phyloP scores from a whole-genome alignment of 2,329 filamentous ascomycete species.

The Hypomyces perniciosus region DNA sequence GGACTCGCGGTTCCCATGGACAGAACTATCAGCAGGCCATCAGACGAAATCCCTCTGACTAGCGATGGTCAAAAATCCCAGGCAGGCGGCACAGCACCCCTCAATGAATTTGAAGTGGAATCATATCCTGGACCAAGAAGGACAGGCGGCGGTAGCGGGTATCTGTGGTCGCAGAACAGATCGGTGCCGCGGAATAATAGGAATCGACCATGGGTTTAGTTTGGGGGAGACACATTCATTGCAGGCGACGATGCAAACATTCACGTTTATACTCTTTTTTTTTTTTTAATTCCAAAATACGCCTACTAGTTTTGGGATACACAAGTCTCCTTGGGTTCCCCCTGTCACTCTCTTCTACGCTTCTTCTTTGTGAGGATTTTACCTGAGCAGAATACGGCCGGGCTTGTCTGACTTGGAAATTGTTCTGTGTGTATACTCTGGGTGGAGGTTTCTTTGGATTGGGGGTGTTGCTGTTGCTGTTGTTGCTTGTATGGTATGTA shows the following conservation, averaged over 20 bases:
- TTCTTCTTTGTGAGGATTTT: no score
- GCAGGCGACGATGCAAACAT: background rate
- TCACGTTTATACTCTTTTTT: background rate
- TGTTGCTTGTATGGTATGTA: background rate
- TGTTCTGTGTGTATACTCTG: no score
- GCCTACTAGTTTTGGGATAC: background rate
- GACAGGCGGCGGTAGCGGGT: slow-evolving; percentile 8
- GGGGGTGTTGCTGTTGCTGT: background rate
- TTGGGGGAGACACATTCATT: background rate
- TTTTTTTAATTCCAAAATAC: background rate
- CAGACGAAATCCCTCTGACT: slow-evolving; percentile 11
- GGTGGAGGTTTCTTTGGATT: background rate
- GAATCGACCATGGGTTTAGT: slow-evolving; percentile 6
- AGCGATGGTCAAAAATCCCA: background rate
- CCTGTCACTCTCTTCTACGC: no score
- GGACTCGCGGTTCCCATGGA: slow-evolving; percentile 5
- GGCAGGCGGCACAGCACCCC: background rate
- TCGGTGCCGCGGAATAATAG: slow-evolving; percentile 2
- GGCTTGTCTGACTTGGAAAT: no score
- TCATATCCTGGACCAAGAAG: slow-evolving; percentile 10
- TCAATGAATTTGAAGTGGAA: background rate
- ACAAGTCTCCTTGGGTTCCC: background rate
- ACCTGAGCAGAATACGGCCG: no score
- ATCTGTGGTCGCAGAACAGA: slow-evolving; percentile 11
- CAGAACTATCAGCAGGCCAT: slow-evolving; percentile 1